These are phyloP conservation scores for Phlyctochytrium arcticum DNA, from an alignment of 192 early-diverging fungal genomes.

Conservation along the genomic window DNA sequence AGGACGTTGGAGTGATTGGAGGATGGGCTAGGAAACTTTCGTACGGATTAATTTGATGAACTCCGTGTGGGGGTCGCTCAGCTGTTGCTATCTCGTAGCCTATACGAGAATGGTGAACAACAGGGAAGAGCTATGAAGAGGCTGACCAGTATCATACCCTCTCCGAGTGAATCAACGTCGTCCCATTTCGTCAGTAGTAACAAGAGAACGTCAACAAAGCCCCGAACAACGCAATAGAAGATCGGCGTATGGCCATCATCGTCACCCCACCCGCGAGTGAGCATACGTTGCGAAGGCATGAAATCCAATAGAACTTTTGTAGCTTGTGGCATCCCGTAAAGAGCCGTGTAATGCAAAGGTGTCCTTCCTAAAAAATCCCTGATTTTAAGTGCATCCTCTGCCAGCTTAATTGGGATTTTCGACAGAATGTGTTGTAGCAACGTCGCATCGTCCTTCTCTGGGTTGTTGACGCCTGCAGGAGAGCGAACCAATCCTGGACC, in stretches of 20 bases:
- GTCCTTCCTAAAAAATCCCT: slow-evolving; percentile 56
- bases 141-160: slow-evolving; percentile 7
- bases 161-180: slow-evolving; percentile 8
- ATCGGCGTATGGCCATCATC: slow-evolving; percentile 63
- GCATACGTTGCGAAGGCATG: slow-evolving; percentile 37
- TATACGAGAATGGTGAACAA: no score
- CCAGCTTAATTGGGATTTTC: slow-evolving; percentile 20
- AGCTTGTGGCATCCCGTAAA: slow-evolving; percentile 46
- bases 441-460: slow-evolving; percentile 31
- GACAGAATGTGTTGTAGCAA: slow-evolving; percentile 37
- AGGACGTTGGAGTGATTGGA: neutral
- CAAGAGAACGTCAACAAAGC: slow-evolving; percentile 20
- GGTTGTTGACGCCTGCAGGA: neutral
- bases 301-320: slow-evolving; percentile 42
- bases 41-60: slow-evolving; percentile 1
- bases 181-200: slow-evolving; percentile 5
- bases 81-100: no score
- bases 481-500: slow-evolving; percentile 30
- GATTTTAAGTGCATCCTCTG: slow-evolving; percentile 24
- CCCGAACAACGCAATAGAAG: slow-evolving; percentile 54
- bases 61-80: no score
- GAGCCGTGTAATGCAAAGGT: slow-evolving; percentile 60
- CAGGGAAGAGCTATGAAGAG: neutral
- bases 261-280: slow-evolving; percentile 52
- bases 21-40: neutral